Conservation (phyloP, 2,329 filamentous ascomycete genomes). For the Pseudopithomyces maydicus region DNA sequence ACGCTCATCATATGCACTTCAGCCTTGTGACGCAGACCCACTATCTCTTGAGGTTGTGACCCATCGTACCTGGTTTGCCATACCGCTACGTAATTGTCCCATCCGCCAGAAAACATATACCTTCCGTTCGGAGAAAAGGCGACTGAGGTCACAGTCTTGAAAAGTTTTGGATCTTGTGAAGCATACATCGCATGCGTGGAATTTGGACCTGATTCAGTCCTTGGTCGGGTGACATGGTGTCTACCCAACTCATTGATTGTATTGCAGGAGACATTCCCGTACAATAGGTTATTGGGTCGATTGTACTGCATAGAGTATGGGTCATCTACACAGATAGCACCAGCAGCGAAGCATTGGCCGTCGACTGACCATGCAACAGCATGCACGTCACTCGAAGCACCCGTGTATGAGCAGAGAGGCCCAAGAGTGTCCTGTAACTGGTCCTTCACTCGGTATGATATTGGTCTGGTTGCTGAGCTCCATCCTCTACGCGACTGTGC, state of each 20-base stretch:
- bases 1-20: conserved; percentile 59
- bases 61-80: conserved; percentile 44
- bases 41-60: conserved; percentile 22
- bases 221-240: conserved; percentile 54
- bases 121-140: conserved; percentile 55
- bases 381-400: conserved; percentile 63
- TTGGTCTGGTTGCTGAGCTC: conserved; percentile 23
- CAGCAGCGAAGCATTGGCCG: conserved; percentile 60
- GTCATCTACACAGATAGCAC: conserved; percentile 62
- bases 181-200: conserved; percentile 52
- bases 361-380: conserved; percentile 62
- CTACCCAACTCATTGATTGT: conserved; percentile 58
- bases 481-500: conserved; percentile 32
- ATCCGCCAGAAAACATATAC: conserved; percentile 59
- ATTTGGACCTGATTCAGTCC: conserved; percentile 47
- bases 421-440: conserved; percentile 48
- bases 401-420: conserved; percentile 56
- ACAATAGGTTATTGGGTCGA: conserved; percentile 60
- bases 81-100: conserved; percentile 55
- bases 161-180: conserved; percentile 58
- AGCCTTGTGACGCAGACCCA: conserved; percentile 50
- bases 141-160: conserved; percentile 61
- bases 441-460: conserved; percentile 34
- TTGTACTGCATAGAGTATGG: conserved; percentile 65
- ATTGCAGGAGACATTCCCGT: conserved; percentile 53